Evolutionary conservation across 306 rosid genomes (phyloP).

Genomic region (Castanea crenata): DNA sequence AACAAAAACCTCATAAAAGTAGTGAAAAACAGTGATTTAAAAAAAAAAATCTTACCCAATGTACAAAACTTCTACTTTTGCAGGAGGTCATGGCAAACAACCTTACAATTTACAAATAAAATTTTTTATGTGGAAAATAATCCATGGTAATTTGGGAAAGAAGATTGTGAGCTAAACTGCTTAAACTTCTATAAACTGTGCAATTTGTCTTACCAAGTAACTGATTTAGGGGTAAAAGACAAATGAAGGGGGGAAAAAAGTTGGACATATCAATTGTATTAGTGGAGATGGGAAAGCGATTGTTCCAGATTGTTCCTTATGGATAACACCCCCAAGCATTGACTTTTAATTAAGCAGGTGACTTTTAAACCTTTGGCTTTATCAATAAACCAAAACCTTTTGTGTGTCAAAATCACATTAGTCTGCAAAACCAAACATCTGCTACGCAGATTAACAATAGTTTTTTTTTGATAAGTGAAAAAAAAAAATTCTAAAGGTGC

Average conservation of each 20-base stretch:
- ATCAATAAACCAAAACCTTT: conserved; percentile 25
- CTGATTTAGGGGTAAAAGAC: no score
- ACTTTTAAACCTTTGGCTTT: conserved; percentile 92
- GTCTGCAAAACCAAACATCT: neutral
- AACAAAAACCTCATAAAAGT: neutral
- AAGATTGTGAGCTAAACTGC: neutral
- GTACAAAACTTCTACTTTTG: no score
- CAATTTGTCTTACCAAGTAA: neutral
- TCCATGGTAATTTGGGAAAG: neutral
- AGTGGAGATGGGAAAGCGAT: neutral
- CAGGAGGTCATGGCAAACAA: no score
- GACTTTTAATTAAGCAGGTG: conserved; percentile 50
- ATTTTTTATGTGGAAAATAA: neutral
- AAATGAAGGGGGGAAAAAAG: no score
- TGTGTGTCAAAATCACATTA: neutral
- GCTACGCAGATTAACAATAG: no score
- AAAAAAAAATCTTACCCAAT: no score
- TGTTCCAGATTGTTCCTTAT: neutral
- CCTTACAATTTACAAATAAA: neutral
- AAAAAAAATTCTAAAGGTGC: no score
- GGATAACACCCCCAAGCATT: neutral
- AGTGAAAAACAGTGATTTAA: neutral
- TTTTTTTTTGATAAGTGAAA: no score
- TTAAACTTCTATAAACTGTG: neutral
- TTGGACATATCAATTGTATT: neutral